A percentile compares a stretch with the other conserved stretches of the same genome.
Evolutionary conservation across 371 early-diverging fungal species (phyloP).

Genomic region (Syncephalastrum sp.): DNA sequence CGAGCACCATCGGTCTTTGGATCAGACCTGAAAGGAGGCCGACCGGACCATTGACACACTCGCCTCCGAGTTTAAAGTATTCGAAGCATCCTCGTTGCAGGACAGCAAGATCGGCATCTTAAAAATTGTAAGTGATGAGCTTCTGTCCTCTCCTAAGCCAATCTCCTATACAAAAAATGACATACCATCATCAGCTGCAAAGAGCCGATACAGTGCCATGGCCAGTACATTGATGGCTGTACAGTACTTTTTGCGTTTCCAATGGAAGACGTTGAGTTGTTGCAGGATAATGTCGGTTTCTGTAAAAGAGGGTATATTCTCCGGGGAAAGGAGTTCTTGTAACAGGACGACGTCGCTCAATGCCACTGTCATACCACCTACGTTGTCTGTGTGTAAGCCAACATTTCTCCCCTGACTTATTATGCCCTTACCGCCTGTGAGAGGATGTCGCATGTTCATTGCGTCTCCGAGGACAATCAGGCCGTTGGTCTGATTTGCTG

Average conservation of each 20-base stretch:
- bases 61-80: constrained; percentile 84
- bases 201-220: constrained; percentile 83
- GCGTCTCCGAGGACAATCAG: constrained; percentile 90
- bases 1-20: constrained; percentile 64
- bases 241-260: constrained; percentile 75
- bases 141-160: neutral
- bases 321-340: constrained; percentile 48
- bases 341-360: constrained; percentile 84
- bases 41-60: constrained; percentile 79
- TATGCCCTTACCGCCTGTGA: constrained; percentile 74
- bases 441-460: constrained; percentile 91
- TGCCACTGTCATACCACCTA: constrained; percentile 95
- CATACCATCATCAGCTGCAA: constrained; percentile 69
- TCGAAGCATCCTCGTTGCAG: constrained; percentile 87
- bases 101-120: constrained; percentile 47
- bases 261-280: constrained; percentile 67
- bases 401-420: no score
- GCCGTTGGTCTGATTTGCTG: constrained; percentile 65
- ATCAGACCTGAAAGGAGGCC: constrained; percentile 76
- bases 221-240: constrained; percentile 89
- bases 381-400: constrained; percentile 52
- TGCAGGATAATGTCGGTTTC: constrained; percentile 54
- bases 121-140: neutral
- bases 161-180: neutral
- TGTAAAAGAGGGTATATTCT: constrained; percentile 52